Conservation (phyloP, 2,329 filamentous ascomycete species). For the Penicillium sp. region DNA sequence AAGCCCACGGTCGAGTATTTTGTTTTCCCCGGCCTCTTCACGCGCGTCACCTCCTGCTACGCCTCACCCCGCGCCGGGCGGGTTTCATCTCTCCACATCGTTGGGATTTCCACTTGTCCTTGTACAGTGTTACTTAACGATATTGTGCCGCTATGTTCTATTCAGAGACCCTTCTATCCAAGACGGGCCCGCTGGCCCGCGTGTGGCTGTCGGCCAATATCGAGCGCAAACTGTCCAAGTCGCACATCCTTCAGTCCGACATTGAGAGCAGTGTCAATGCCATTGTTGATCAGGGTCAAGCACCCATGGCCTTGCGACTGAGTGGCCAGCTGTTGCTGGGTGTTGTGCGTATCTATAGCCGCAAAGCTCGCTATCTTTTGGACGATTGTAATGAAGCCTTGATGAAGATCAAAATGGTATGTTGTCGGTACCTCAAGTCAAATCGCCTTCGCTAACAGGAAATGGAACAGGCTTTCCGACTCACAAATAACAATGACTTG, state of each 20-base stretch:
- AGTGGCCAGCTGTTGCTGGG: slow-evolving; percentile 92
- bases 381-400: slow-evolving; percentile 98
- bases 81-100: slow-evolving; percentile 23
- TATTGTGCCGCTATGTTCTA: slow-evolving; percentile 74
- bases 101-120: slow-evolving; percentile 37
- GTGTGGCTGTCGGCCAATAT: slow-evolving; percentile 98
- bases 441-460: slow-evolving; percentile 4
- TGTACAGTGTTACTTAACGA: slow-evolving; percentile 13
- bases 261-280: slow-evolving; percentile 92
- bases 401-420: slow-evolving; percentile 97
- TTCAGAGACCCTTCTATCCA: slow-evolving; percentile 90
- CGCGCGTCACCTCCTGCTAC: slow-evolving; percentile 33
- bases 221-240: slow-evolving; percentile 97
- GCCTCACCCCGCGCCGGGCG: slow-evolving; percentile 35
- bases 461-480: slow-evolving; percentile 76
- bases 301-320: slow-evolving; percentile 88
- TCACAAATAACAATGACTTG: slow-evolving; percentile 91
- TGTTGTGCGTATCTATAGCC: slow-evolving; percentile 95
- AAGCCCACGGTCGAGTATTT: slow-evolving; percentile 20
- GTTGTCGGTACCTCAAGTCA: not conserved
- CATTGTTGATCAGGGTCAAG: slow-evolving; percentile 89
- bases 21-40: slow-evolving; percentile 30
- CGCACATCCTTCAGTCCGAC: slow-evolving; percentile 90
- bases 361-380: slow-evolving; percentile 92
- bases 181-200: slow-evolving; percentile 93